Conservation (phyloP, 371 early-diverging fungal genomes). For the Mucor velutinosus region DNA sequence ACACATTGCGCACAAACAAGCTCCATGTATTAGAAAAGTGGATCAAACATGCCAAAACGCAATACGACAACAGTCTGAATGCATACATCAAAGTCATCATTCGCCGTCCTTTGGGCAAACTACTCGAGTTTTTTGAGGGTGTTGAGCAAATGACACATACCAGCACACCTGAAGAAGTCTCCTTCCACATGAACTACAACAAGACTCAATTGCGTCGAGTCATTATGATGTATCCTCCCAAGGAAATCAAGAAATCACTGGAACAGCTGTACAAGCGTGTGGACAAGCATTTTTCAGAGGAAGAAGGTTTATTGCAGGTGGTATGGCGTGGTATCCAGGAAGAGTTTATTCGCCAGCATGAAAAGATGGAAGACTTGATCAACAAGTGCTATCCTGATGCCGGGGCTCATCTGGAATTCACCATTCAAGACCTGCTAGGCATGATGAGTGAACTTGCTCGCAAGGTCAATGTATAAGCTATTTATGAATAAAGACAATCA, state of each 20-base stretch:
- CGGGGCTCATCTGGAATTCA: slow-evolving; percentile 82
- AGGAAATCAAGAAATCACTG: slow-evolving; percentile 82
- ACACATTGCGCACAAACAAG: slow-evolving; percentile 73
- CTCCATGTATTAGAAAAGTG: slow-evolving; percentile 71
- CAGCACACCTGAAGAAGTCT: slow-evolving; percentile 81
- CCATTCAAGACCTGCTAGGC: slow-evolving; percentile 79
- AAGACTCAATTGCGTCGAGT: slow-evolving; percentile 87
- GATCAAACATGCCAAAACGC: slow-evolving; percentile 81
- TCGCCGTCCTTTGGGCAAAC: slow-evolving; percentile 82
- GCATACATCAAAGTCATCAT: slow-evolving; percentile 88
- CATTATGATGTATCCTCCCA: slow-evolving; percentile 79
- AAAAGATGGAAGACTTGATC: slow-evolving; percentile 81
- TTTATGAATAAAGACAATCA: not conserved
- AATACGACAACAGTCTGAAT: slow-evolving; percentile 81
- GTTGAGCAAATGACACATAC: slow-evolving; percentile 82
- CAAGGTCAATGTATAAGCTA: slow-evolving; percentile 41
- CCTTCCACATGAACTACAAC: slow-evolving; percentile 84
- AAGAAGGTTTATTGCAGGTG: slow-evolving; percentile 81
- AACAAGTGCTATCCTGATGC: slow-evolving; percentile 86
- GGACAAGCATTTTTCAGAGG: slow-evolving; percentile 90
- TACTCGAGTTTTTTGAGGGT: slow-evolving; percentile 95
- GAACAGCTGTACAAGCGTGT: slow-evolving; percentile 87
- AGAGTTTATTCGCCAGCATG: slow-evolving; percentile 81
- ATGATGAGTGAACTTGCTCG: slow-evolving; percentile 70
- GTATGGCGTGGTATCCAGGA: slow-evolving; percentile 94